Evolutionary conservation across 441 rosid genomes (phyloP).

Genomic region (Kokia cookei): DNA sequence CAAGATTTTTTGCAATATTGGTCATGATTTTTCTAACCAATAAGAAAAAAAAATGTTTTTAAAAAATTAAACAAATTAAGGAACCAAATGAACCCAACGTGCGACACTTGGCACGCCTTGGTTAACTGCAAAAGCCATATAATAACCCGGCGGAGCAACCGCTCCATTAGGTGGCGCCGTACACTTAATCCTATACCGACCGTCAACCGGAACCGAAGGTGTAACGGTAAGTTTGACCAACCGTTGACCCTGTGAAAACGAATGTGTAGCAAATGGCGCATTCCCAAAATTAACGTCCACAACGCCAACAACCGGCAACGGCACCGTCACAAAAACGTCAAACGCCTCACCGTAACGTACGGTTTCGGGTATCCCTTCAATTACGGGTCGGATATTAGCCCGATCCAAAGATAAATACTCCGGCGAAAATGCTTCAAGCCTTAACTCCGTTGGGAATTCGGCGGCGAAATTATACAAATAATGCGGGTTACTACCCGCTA

Average conservation of each 20-base stretch:
- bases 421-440: constrained; percentile 61
- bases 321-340: constrained; percentile 39
- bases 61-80: constrained; percentile 9
- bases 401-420: constrained; percentile 55
- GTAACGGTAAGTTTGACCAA: constrained; percentile 46
- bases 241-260: constrained; percentile 64
- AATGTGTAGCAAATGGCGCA: constrained; percentile 63
- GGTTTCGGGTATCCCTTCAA: constrained; percentile 40
- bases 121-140: constrained; percentile 62
- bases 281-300: constrained; percentile 53
- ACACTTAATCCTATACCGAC: constrained; percentile 41
- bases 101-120: constrained; percentile 69
- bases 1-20: neutral
- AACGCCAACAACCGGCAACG: constrained; percentile 63
- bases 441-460: constrained; percentile 51
- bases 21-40: neutral
- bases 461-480: constrained; percentile 43
- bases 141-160: constrained; percentile 61
- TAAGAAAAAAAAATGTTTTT: neutral
- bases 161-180: constrained; percentile 47
- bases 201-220: constrained; percentile 35
- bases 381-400: constrained; percentile 45
- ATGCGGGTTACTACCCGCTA: constrained; percentile 75
- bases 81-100: constrained; percentile 56
- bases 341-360: constrained; percentile 60